These are phyloP conservation scores for Micractinium sp. DNA, from an alignment of 139 green algal genomes.

Conservation along the genomic window DNA sequence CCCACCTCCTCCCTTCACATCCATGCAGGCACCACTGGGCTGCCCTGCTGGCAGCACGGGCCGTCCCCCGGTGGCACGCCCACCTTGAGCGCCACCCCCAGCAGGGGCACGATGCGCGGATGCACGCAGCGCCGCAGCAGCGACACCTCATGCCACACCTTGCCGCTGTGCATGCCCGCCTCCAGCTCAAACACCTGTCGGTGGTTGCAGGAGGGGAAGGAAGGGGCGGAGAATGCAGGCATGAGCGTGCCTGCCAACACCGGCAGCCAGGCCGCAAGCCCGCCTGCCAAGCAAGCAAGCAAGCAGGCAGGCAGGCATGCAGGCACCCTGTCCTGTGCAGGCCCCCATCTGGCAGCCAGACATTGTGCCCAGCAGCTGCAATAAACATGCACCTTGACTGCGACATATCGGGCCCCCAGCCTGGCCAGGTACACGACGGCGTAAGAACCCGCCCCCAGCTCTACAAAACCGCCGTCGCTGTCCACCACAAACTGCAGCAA, in stretches of 20 bases:
- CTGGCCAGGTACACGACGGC: not conserved
- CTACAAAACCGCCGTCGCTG: not conserved
- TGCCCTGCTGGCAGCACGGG: not conserved
- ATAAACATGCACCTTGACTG: too few species aligned
- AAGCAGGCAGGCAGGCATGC: not conserved
- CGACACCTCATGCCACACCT: not conserved
- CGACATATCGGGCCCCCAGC: not conserved
- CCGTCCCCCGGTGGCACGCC: not conserved
- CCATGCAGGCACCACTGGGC: too few species aligned
- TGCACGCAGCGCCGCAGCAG: not conserved
- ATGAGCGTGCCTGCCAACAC: not conserved
- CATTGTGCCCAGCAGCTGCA: not conserved
- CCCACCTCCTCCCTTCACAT: not conserved
- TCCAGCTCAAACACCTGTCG: conserved; percentile 6
- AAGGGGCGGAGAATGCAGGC: not conserved
- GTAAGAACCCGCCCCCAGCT: not conserved
- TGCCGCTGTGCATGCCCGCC: not conserved
- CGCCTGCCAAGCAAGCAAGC: not conserved
- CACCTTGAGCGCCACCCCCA: not conserved
- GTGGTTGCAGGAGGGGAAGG: not conserved
- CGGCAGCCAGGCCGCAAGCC: not conserved
- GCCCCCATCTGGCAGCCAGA: not conserved
- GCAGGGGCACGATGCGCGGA: not conserved
- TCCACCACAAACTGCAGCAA: not conserved
- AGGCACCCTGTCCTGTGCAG: not conserved